A percentile compares a stretch with the other conserved stretches of the same genome.
Evolutionary conservation across 2,329 filamentous ascomycete species (phyloP).

Genomic region (Fusarium sterilihyphosum): DNA sequence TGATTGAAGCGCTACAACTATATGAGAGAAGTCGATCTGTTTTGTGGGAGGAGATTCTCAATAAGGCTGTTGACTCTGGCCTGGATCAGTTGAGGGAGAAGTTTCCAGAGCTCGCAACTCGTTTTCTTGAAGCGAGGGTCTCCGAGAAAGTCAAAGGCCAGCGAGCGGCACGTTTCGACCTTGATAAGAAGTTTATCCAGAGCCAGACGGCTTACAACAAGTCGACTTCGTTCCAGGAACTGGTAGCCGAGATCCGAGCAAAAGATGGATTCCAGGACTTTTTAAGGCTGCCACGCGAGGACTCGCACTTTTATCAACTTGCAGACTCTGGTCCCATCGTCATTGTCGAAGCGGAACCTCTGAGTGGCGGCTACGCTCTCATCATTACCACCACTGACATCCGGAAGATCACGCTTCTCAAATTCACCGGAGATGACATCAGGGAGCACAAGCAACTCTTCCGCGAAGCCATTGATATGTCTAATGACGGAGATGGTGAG

Average conservation of each 20-base stretch:
- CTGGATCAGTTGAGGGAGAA: background rate
- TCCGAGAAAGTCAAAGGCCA: background rate
- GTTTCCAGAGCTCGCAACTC: background rate
- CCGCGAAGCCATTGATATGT: background rate
- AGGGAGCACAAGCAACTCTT: background rate
- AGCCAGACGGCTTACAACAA: background rate
- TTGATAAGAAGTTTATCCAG: background rate
- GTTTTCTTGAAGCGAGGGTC: background rate
- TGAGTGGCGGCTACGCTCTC: background rate
- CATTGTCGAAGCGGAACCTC: background rate
- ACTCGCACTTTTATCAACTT: background rate
- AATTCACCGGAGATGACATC: background rate
- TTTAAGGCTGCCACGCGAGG: background rate
- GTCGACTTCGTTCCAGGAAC: background rate
- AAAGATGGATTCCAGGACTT: background rate
- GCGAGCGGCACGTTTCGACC: rapidly evolving
- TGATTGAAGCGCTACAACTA: background rate
- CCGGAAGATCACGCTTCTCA: background rate
- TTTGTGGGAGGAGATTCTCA: background rate
- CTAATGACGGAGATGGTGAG: background rate
- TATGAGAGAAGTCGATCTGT: background rate
- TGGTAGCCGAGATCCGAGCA: background rate
- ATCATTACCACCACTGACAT: background rate
- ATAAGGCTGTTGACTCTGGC: background rate
- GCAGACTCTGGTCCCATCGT: background rate